A percentile compares a stretch with the other conserved stretches of the same genome.
Evolutionary conservation across 2,329 filamentous ascomycete species (phyloP).

Genomic region (Thermomyces lanuginosus): DNA sequence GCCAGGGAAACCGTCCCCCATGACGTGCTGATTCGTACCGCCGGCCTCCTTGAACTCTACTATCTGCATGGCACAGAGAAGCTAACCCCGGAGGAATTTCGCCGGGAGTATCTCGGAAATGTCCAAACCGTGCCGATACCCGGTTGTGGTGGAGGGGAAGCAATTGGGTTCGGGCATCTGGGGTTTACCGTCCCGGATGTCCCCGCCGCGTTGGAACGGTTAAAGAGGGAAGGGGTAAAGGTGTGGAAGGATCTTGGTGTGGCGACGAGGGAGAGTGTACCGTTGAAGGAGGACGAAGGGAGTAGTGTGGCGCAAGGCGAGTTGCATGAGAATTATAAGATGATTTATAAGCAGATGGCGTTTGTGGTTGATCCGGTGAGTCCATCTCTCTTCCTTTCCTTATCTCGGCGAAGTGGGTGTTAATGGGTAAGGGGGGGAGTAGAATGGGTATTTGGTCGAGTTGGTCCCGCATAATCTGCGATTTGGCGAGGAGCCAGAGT

Average conservation of each 20-base stretch:
- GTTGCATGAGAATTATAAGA: conserved; percentile 19
- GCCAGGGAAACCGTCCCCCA: conserved; percentile 14
- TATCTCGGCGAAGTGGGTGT: too few relatives aligned
- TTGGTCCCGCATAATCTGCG: conserved; percentile 16
- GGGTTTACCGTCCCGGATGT: conserved; percentile 26
- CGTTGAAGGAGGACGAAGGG: conserved; percentile 20
- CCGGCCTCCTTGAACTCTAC: conserved; percentile 22
- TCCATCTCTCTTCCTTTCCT: conserved; percentile 3
- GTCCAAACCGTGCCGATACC: conserved; percentile 22
- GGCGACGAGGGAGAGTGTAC: conserved; percentile 14
- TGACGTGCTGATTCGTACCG: conserved; percentile 14
- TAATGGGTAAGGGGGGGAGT: conserved; percentile 1
- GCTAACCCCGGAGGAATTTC: conserved; percentile 6
- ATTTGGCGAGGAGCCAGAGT: too few relatives aligned
- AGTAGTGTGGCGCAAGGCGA: conserved; percentile 16
- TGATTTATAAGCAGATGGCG: conserved; percentile 21
- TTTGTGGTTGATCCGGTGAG: conserved; percentile 26
- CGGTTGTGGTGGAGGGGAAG: too few relatives aligned
- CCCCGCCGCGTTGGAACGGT: conserved; percentile 12
- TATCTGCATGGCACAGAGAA: conserved; percentile 22
- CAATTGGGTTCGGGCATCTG: conserved; percentile 23
- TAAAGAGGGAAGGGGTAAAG: conserved; percentile 15
- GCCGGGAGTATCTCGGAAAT: conserved; percentile 10
- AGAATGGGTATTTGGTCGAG: conserved; percentile 22
- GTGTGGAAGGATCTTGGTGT: conserved; percentile 21